phyloP scores from a whole-genome alignment of 2,329 filamentous ascomycete species.

The Colletotrichum echinochloae region DNA sequence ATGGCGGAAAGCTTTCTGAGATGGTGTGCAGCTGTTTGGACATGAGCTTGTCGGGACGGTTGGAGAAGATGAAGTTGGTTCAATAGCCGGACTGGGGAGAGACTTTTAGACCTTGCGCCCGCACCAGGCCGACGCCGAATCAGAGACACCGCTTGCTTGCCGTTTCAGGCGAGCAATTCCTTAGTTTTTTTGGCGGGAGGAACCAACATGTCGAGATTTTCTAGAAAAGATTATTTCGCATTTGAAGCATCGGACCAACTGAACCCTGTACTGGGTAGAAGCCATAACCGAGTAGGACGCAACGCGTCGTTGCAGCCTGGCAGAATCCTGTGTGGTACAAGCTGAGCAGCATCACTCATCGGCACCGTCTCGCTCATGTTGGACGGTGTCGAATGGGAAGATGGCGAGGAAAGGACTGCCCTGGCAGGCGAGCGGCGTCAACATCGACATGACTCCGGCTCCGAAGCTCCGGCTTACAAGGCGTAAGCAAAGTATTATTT shows the following conservation, averaged over 20 bases:
- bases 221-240: neutral
- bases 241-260: neutral
- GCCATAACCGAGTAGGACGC: neutral
- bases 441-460: neutral
- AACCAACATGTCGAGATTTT: neutral
- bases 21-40: neutral
- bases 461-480: neutral
- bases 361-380: neutral
- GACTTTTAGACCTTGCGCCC: neutral
- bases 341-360: neutral
- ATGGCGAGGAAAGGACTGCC: neutral
- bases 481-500: neutral
- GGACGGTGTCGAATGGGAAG: neutral
- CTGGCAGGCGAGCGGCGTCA: no score
- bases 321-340: neutral
- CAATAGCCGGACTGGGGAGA: neutral
- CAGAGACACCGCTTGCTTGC: neutral
- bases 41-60: neutral
- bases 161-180: constrained; percentile 1
- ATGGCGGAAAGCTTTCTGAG: neutral
- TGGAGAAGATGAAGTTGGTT: neutral
- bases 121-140: neutral
- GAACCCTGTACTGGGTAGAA: no score
- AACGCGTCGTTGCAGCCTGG: neutral
- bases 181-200: neutral